Conservation (phyloP, 2,329 filamentous ascomycete genomes). For the Fusarium dlaminii region DNA sequence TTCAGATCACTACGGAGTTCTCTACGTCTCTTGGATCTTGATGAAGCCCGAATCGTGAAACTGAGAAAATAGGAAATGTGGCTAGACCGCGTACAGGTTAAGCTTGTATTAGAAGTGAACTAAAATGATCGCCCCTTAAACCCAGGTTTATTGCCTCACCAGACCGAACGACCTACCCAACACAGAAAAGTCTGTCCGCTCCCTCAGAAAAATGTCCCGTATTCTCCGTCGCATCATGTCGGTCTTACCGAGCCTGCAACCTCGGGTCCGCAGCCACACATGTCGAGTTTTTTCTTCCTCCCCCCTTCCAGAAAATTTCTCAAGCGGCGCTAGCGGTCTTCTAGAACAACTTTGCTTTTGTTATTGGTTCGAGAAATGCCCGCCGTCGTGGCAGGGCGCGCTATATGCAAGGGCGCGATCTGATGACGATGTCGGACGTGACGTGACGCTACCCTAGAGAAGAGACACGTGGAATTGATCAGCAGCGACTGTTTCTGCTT, state of each 20-base stretch:
- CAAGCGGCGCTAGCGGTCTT: constrained; percentile 4
- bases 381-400: neutral
- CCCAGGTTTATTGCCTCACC: neutral
- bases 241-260: constrained; percentile 24
- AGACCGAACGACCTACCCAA: constrained; percentile 10
- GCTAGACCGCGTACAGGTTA: constrained; percentile 6
- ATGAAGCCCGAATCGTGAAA: neutral
- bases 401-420: neutral
- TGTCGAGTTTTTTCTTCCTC: neutral
- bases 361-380: neutral
- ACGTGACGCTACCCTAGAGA: neutral
- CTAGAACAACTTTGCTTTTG: constrained; percentile 6
- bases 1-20: neutral
- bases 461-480: neutral
- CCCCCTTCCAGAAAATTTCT: constrained; percentile 5
- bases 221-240: constrained; percentile 17
- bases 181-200: neutral
- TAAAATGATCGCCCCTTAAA: constrained; percentile 24
- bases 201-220: neutral
- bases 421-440: neutral
- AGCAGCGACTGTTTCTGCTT: neutral
- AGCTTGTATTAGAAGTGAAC: constrained; percentile 1
- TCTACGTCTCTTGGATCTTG: neutral
- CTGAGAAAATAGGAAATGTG: neutral
- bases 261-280: constrained; percentile 17